These are phyloP conservation scores for Fraxinus ornus DNA, from an alignment of 305 asterid species.

Conservation along the genomic window DNA sequence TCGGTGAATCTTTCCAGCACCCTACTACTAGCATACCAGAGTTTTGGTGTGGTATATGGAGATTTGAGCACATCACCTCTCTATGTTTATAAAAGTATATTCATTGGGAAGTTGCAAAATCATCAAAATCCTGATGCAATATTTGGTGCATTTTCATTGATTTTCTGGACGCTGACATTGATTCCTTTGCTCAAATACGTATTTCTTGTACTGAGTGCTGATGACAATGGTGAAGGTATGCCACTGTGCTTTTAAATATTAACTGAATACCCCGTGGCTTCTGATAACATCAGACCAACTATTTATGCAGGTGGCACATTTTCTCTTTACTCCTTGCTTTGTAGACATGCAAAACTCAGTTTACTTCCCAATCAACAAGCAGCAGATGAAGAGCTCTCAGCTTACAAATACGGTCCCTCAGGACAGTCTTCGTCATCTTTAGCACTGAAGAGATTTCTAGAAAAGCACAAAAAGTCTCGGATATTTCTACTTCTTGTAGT, in stretches of 20 bases:
- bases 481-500: slow-evolving; percentile 80
- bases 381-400: slow-evolving; percentile 89
- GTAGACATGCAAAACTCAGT: slow-evolving; percentile 91
- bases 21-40: slow-evolving; percentile 79
- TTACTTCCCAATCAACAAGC: slow-evolving; percentile 99
- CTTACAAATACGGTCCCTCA: slow-evolving; percentile 71
- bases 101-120: slow-evolving; percentile 61
- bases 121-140: slow-evolving; percentile 64
- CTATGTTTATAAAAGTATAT: slow-evolving; percentile 77
- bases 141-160: slow-evolving; percentile 87
- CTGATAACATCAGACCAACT: slow-evolving; percentile 28
- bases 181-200: slow-evolving; percentile 89
- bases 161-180: slow-evolving; percentile 93
- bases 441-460: slow-evolving; percentile 71
- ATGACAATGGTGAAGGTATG: slow-evolving; percentile 98
- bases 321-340: slow-evolving; percentile 91
- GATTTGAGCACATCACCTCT: slow-evolving; percentile 97
- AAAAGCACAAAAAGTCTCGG: slow-evolving; percentile 72
- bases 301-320: slow-evolving; percentile 80
- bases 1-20: slow-evolving; percentile 48
- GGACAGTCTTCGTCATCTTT: slow-evolving; percentile 61
- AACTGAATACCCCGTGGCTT: background rate
- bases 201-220: slow-evolving; percentile 65
- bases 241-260: slow-evolving; percentile 1
- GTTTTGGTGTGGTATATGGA: slow-evolving; percentile 96